Percentiles rank a stretch among this genome's conserved stretches.
Evolutionary conservation across 805 yeast species (phyloP).

Genomic region (Scheffersomyces coipomensis): DNA sequence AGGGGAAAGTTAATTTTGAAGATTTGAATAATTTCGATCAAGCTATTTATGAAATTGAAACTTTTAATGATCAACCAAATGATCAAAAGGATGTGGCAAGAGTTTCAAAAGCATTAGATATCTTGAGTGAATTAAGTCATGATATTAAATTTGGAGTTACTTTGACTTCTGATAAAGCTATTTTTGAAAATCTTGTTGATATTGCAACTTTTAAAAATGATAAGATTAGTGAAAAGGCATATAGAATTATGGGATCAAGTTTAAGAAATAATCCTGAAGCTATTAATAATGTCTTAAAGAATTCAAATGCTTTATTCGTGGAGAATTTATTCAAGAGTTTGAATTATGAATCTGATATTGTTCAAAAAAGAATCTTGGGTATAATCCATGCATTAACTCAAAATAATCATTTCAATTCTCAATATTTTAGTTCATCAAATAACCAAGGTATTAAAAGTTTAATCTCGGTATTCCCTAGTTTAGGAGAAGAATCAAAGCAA

Average conservation of each 20-base stretch:
- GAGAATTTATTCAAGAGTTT: constrained; percentile 20
- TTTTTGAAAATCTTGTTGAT: constrained; percentile 29
- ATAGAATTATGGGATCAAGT: constrained; percentile 63
- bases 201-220: constrained; percentile 11
- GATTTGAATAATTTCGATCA: constrained; percentile 18
- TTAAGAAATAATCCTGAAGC: constrained; percentile 76
- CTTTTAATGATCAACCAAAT: constrained; percentile 6
- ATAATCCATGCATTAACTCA: constrained; percentile 47
- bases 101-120: constrained; percentile 34
- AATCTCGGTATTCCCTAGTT: constrained; percentile 22
- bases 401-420: constrained; percentile 28
- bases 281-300: constrained; percentile 29
- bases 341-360: constrained; percentile 20
- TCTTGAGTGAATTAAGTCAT: constrained; percentile 61
- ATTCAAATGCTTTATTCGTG: constrained; percentile 16
- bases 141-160: constrained; percentile 60
- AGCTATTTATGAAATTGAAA: constrained; percentile 12
- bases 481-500: constrained; percentile 27
- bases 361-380: constrained; percentile 51
- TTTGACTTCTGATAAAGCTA: constrained; percentile 34
- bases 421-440: constrained; percentile 19
- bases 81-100: constrained; percentile 17
- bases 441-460: constrained; percentile 21
- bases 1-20: constrained; percentile 6
- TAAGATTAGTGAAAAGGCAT: constrained; percentile 47